Percentiles rank a stretch among this genome's conserved stretches.
These are phyloP conservation scores for Acephala macrosclerotiorum DNA, from an alignment of 2,329 filamentous ascomycete genomes.

Conservation along the genomic window DNA sequence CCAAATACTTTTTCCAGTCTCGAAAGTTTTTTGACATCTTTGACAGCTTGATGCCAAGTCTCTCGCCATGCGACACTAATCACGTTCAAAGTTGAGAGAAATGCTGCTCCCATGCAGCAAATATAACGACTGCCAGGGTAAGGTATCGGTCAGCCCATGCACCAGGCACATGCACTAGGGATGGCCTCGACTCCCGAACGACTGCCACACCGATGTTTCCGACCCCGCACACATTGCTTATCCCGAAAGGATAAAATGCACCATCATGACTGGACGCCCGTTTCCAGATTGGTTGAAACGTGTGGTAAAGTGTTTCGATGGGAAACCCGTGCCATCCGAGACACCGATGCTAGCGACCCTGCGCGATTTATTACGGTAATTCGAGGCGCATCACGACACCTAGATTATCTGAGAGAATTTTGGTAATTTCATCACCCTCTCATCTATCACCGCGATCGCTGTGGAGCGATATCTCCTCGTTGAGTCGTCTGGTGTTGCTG, in stretches of 20 bases:
- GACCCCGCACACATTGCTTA: background rate
- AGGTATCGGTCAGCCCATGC: background rate
- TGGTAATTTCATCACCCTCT: background rate
- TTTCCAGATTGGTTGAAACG: background rate
- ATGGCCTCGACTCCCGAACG: background rate
- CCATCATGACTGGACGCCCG: background rate
- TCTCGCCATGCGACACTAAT: background rate
- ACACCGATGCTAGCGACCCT: background rate
- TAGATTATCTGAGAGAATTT: background rate
- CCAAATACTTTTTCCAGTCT: constrained; percentile 2
- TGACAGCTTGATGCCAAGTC: background rate
- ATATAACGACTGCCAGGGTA: background rate
- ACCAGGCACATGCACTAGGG: background rate
- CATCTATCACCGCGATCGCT: background rate
- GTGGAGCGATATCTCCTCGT: background rate
- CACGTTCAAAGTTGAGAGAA: background rate
- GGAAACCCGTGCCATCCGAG: background rate
- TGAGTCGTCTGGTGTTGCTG: background rate
- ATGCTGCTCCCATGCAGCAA: background rate
- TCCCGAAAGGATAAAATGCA: background rate
- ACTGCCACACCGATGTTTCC: background rate
- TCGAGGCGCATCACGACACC: background rate
- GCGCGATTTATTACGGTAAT: constrained; percentile 5
- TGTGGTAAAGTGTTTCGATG: background rate
- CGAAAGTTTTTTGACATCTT: constrained; percentile 1